phyloP scores from a whole-genome alignment of 73 alveolate genomes.

The Tetrahymena thermophila region DNA sequence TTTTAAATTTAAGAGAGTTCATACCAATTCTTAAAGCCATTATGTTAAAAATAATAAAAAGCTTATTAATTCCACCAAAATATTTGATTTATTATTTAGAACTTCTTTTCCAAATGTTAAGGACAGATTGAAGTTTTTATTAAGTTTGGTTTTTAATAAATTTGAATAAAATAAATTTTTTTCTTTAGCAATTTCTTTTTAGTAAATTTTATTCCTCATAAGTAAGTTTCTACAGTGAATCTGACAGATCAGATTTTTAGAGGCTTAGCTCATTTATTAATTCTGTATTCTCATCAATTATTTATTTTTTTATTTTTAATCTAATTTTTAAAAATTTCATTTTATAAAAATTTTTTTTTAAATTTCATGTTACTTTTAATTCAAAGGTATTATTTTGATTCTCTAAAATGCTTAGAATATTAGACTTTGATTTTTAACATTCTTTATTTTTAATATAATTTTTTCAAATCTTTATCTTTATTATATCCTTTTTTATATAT shows the following conservation, averaged over 20 bases:
- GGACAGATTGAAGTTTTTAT: background rate
- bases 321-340: background rate
- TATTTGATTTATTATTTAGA: background rate
- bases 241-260: background rate
- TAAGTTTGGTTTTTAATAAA: background rate
- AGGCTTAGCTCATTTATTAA: background rate
- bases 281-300: background rate
- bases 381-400: background rate
- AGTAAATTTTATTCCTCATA: background rate
- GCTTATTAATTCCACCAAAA: background rate
- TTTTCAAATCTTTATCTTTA: background rate
- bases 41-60: background rate
- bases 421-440: background rate
- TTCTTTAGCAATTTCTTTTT: background rate
- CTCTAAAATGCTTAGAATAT: background rate
- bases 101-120: background rate
- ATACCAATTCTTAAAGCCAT: background rate
- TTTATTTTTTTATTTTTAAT: background rate
- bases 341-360: background rate
- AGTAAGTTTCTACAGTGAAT: background rate
- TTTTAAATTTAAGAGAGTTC: background rate
- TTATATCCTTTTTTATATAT: background rate
- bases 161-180: background rate
- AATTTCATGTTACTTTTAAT: background rate
- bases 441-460: background rate